Conservation (phyloP, 73 alveolate species). For the Paramecium sonneborni region DNA sequence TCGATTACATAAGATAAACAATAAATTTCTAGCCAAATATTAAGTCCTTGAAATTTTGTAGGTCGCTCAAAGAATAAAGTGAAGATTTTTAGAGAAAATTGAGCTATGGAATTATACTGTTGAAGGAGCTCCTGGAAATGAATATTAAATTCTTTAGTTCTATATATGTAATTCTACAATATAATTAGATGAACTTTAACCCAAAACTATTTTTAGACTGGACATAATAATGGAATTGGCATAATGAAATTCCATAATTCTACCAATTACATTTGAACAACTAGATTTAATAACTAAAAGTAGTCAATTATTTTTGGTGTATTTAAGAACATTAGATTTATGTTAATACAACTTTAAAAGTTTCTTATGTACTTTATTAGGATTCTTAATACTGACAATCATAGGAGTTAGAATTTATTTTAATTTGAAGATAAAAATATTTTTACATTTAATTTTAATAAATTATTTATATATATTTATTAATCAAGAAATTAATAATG, state of each 20-base stretch:
- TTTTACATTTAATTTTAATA: background rate
- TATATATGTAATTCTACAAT: background rate
- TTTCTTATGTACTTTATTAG: background rate
- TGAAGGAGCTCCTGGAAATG: slow-evolving; percentile 52
- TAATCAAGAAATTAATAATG: slow-evolving; percentile 9
- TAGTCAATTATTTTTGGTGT: slow-evolving; percentile 40
- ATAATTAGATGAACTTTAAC: slow-evolving; percentile 20
- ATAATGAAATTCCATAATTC: background rate
- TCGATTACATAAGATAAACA: too few species aligned
- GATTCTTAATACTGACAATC: background rate
- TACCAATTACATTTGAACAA: slow-evolving; percentile 16
- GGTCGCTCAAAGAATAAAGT: too few species aligned
- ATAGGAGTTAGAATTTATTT: background rate
- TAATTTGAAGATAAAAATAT: background rate
- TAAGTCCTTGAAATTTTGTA: too few species aligned
- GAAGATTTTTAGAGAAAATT: too few species aligned
- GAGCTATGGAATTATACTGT: slow-evolving; percentile 3
- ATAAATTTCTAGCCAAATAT: too few species aligned
- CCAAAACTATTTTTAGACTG: background rate
- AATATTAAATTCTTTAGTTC: background rate
- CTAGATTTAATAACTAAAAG: background rate
- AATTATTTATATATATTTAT: background rate
- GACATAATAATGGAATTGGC: slow-evolving; percentile 20
- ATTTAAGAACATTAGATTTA: background rate
- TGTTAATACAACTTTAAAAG: background rate